Evolutionary conservation across 176 grass and related monocot genomes (phyloP).

Genomic region (Urochloa ruziziensis): DNA sequence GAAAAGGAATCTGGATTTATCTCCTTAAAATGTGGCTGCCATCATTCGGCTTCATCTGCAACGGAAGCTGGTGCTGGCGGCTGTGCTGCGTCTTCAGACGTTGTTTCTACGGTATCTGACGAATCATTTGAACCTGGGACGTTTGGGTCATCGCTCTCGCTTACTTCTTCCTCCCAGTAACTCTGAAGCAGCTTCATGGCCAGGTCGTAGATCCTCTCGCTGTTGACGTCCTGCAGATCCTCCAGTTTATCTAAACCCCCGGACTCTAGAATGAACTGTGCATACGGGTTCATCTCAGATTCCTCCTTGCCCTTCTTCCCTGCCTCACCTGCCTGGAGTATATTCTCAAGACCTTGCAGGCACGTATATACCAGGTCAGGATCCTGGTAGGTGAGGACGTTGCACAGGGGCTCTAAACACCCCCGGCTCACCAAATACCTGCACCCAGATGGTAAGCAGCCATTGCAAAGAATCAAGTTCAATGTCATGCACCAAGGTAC

Average conservation of each 20-base stretch:
- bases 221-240: slow-evolving; percentile 54
- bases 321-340: slow-evolving; percentile 56
- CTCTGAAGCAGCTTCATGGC: slow-evolving; percentile 65
- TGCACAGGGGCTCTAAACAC: slow-evolving; percentile 66
- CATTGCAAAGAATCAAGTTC: neutral
- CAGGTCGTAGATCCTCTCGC: slow-evolving; percentile 46
- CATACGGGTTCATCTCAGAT: slow-evolving; percentile 45
- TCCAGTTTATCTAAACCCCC: slow-evolving; percentile 71
- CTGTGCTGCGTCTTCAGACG: neutral
- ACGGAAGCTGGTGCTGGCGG: neutral
- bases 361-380: slow-evolving; percentile 50
- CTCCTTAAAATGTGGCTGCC: too few relatives aligned
- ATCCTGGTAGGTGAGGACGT: slow-evolving; percentile 52
- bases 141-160: slow-evolving; percentile 33
- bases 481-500: neutral
- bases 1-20: neutral
- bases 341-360: slow-evolving; percentile 65
- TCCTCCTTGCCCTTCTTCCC: slow-evolving; percentile 46
- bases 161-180: slow-evolving; percentile 78
- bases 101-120: slow-evolving; percentile 1
- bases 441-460: neutral
- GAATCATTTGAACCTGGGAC: neutral
- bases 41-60: neutral
- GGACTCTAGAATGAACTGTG: slow-evolving; percentile 67
- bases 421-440: slow-evolving; percentile 75